Evolutionary conservation across 1,139 yeast genomes (phyloP).

Genomic region (Hemisphaericaspora xylofermentans): DNA sequence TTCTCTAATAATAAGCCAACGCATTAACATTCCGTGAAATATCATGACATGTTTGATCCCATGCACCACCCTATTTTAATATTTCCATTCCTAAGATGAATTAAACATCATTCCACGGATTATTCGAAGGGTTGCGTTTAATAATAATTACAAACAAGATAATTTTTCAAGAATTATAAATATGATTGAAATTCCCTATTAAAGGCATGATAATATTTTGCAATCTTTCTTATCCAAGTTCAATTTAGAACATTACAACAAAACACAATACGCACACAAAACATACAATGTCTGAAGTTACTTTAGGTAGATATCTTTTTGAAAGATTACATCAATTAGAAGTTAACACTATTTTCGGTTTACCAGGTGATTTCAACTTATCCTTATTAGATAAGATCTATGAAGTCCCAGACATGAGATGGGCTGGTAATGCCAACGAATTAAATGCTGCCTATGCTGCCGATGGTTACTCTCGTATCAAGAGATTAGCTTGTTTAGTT

Average conservation of each 20-base stretch:
- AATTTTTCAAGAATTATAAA: too few relatives aligned
- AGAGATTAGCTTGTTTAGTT: conserved; percentile 36
- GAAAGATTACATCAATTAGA: conserved; percentile 44
- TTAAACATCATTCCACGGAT: neutral
- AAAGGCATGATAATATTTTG: neutral
- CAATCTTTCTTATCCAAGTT: neutral
- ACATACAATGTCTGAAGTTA: conserved; percentile 30
- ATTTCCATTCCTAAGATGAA: too few relatives aligned
- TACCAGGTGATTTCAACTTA: conserved; percentile 44
- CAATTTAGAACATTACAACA: neutral
- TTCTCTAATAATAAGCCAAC: neutral
- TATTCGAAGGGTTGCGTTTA: too few relatives aligned
- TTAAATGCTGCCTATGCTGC: conserved; percentile 46
- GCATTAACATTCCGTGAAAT: too few relatives aligned
- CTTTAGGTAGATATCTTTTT: conserved; percentile 44
- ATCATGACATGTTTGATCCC: too few relatives aligned
- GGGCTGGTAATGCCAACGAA: conserved; percentile 48
- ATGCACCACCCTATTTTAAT: too few relatives aligned
- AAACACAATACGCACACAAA: too few relatives aligned
- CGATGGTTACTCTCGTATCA: conserved; percentile 42
- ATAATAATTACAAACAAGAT: too few relatives aligned
- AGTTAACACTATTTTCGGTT: conserved; percentile 42
- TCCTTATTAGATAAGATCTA: conserved; percentile 38
- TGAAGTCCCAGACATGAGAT: conserved; percentile 36
- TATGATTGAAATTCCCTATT: neutral